Percentiles rank a stretch among this genome's conserved stretches.
These are phyloP conservation scores for Spathaspora boniae DNA, from an alignment of 805 yeast genomes.

Conservation along the genomic window DNA sequence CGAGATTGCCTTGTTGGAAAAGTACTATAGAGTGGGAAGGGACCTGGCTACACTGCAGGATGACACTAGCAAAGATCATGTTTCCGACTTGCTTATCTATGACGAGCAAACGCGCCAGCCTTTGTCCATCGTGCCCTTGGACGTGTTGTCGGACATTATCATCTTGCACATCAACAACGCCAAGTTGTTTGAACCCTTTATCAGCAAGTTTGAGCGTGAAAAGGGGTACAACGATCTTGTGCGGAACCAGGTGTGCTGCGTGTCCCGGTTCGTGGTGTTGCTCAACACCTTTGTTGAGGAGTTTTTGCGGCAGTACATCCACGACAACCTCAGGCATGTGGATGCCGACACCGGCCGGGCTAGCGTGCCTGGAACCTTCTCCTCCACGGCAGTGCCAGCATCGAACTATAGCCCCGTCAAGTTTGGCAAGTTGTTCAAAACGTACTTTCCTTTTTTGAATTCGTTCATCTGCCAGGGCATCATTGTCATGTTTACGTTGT, in stretches of 20 bases:
- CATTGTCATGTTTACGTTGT: slow-evolving; percentile 46
- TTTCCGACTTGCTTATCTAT: slow-evolving; percentile 6
- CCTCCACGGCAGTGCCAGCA: no score
- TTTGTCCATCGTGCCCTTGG: slow-evolving; percentile 23
- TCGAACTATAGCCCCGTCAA: slow-evolving; percentile 10
- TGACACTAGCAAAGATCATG: slow-evolving; percentile 10
- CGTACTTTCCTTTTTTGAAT: slow-evolving; percentile 44
- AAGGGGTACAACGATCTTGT: slow-evolving; percentile 30
- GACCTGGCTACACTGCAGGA: neutral
- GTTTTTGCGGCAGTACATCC: slow-evolving; percentile 18
- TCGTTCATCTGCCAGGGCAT: slow-evolving; percentile 50
- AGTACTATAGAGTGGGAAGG: neutral
- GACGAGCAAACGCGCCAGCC: slow-evolving; percentile 20
- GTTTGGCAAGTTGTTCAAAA: slow-evolving; percentile 35
- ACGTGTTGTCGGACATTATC: slow-evolving; percentile 43
- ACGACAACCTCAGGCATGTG: neutral
- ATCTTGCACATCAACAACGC: slow-evolving; percentile 49
- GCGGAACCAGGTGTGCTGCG: slow-evolving; percentile 36
- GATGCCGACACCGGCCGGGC: neutral
- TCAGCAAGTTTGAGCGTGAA: slow-evolving; percentile 26
- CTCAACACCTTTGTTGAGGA: slow-evolving; percentile 29
- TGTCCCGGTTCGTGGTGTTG: slow-evolving; percentile 34
- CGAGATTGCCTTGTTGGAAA: slow-evolving; percentile 36
- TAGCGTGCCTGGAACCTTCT: neutral
- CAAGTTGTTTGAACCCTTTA: slow-evolving; percentile 50